phyloP scores from a whole-genome alignment of 2,329 filamentous ascomycete species.

The Monilinia laxa region DNA sequence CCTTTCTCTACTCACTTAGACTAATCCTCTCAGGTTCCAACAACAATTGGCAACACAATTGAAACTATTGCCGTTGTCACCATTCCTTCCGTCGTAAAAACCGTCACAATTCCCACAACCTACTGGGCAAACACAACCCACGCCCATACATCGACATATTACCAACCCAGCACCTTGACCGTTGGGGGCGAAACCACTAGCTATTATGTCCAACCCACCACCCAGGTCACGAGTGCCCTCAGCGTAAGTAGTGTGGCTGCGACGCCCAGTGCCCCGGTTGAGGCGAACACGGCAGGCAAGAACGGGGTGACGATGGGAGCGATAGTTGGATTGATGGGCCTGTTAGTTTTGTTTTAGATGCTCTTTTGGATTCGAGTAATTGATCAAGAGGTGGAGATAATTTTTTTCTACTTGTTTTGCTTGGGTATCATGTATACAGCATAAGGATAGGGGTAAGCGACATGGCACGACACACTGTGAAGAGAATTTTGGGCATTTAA shows the following conservation, averaged over 20 bases:
- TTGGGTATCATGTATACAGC: neutral
- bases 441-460: neutral
- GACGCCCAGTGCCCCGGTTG: conserved; percentile 29
- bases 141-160: neutral
- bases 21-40: conserved; percentile 27
- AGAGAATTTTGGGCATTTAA: neutral
- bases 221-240: conserved; percentile 21
- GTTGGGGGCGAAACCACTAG: neutral
- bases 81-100: conserved; percentile 30
- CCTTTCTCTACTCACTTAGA: neutral
- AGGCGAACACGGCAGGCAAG: conserved; percentile 31
- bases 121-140: conserved; percentile 3
- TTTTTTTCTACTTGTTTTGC: no score
- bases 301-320: conserved; percentile 34
- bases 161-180: conserved; percentile 12
- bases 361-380: no score
- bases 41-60: conserved; percentile 31
- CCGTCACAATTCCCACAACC: conserved; percentile 26
- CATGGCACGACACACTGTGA: conserved; percentile 5
- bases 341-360: conserved; percentile 32
- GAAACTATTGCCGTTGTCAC: conserved; percentile 33
- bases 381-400: no score
- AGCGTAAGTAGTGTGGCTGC: neutral
- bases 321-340: conserved; percentile 36
- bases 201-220: conserved; percentile 17